These are phyloP conservation scores for Lophiostoma macrostomum DNA, from an alignment of 495 filamentous ascomycete genomes.

Conservation along the genomic window DNA sequence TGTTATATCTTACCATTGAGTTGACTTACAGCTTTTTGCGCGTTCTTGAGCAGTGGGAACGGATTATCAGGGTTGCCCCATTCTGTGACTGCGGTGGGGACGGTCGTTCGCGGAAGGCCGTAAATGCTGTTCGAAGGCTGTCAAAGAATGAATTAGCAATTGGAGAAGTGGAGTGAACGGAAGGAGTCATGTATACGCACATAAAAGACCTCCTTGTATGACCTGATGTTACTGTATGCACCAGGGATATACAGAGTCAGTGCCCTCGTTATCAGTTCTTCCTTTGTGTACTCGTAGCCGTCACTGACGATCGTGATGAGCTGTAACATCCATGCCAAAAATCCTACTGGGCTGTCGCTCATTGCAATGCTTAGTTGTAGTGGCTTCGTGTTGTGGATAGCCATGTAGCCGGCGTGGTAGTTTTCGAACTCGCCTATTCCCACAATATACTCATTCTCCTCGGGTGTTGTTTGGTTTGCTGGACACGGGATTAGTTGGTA, in stretches of 20 bases:
- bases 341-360: conserved; percentile 1
- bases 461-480: background rate
- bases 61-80: no score
- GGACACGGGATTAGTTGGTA: background rate
- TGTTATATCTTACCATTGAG: no score
- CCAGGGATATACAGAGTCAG: background rate
- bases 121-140: no score
- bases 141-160: no score
- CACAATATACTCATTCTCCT: background rate
- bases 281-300: background rate
- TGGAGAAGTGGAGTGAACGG: no score
- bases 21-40: no score
- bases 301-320: background rate
- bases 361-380: background rate
- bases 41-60: no score
- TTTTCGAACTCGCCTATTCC: background rate
- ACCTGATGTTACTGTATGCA: background rate
- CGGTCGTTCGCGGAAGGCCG: no score
- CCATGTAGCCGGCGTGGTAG: background rate
- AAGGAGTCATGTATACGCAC: no score
- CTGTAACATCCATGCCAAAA: background rate
- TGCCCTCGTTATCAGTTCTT: background rate
- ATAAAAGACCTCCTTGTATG: conserved; percentile 1
- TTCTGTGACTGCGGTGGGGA: no score
- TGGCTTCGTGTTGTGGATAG: background rate